A percentile compares a stretch with the other conserved stretches of the same genome.
Conservation (phyloP, 2,329 filamentous ascomycete genomes). For the Colletotrichum navitas region DNA sequence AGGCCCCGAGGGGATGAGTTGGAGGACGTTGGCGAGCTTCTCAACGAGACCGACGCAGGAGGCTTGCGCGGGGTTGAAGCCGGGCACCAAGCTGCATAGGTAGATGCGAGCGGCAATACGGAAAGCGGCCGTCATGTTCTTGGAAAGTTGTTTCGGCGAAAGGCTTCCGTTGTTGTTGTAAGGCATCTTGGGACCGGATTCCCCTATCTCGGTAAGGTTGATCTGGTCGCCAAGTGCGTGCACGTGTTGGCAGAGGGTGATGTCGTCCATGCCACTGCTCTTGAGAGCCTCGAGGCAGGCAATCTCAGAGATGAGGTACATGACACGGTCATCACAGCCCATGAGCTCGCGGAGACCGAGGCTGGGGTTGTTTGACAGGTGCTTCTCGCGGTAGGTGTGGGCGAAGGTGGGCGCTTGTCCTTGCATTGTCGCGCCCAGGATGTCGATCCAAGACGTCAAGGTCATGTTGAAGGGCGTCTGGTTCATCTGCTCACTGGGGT, state of each 20-base stretch:
- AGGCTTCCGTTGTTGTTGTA: slow-evolving; percentile 80
- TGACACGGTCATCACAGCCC: slow-evolving; percentile 96
- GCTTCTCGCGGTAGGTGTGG: slow-evolving; percentile 95
- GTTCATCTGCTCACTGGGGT: slow-evolving; percentile 68
- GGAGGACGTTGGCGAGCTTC: slow-evolving; percentile 81
- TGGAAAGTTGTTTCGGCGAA: slow-evolving; percentile 84
- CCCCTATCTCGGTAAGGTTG: slow-evolving; percentile 79
- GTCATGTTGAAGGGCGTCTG: slow-evolving; percentile 96
- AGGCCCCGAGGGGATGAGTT: slow-evolving; percentile 84
- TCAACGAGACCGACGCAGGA: slow-evolving; percentile 83
- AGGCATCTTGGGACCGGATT: slow-evolving; percentile 68
- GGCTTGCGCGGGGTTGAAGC: slow-evolving; percentile 80
- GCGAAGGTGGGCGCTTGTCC: slow-evolving; percentile 89
- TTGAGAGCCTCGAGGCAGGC: slow-evolving; percentile 94
- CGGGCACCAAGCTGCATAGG: slow-evolving; percentile 94
- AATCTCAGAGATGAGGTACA: slow-evolving; percentile 98
- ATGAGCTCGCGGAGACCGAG: slow-evolving; percentile 90
- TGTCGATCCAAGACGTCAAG: slow-evolving; percentile 94
- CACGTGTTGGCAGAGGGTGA: slow-evolving; percentile 89
- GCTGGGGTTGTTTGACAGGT: slow-evolving; percentile 75
- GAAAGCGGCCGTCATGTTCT: slow-evolving; percentile 92
- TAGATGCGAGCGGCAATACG: slow-evolving; percentile 94
- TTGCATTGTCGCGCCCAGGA: slow-evolving; percentile 92
- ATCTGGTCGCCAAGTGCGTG: slow-evolving; percentile 89
- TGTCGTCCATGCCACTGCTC: slow-evolving; percentile 83